Evolutionary conservation across 2,329 filamentous ascomycete species (phyloP).

Genomic region (Xylaria sp.): DNA sequence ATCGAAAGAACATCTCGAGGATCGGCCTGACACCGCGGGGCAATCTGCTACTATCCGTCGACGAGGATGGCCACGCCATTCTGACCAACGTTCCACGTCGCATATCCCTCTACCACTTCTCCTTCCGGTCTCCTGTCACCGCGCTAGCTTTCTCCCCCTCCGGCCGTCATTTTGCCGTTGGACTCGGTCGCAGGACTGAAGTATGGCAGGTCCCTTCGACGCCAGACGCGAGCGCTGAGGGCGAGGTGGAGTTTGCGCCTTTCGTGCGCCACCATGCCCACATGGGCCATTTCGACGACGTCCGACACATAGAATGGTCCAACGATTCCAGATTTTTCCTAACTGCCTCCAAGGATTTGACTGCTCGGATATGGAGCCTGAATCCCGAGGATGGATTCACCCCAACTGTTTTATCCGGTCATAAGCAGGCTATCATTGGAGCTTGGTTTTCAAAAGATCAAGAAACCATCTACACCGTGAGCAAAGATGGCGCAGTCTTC

Average conservation of each 20-base stretch:
- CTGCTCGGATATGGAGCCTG: slow-evolving; percentile 93
- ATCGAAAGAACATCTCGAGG: slow-evolving; percentile 91
- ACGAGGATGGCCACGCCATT: slow-evolving; percentile 94
- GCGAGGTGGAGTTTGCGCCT: slow-evolving; percentile 92
- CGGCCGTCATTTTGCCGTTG: slow-evolving; percentile 90
- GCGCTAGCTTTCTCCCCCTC: slow-evolving; percentile 91
- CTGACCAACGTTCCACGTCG: slow-evolving; percentile 89
- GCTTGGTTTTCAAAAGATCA: slow-evolving; percentile 98
- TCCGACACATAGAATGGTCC: slow-evolving; percentile 93
- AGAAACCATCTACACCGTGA: slow-evolving; percentile 95
- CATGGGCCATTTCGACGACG: slow-evolving; percentile 87
- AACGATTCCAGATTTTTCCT: slow-evolving; percentile 96
- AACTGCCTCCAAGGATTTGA: slow-evolving; percentile 90
- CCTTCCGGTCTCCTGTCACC: slow-evolving; percentile 86
- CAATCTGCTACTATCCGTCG: slow-evolving; percentile 91
- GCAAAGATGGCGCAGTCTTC: slow-evolving; percentile 97
- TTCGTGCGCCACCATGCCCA: slow-evolving; percentile 91
- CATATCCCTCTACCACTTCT: slow-evolving; percentile 92
- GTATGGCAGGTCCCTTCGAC: slow-evolving; percentile 96
- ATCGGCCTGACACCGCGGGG: slow-evolving; percentile 90
- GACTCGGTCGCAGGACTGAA: slow-evolving; percentile 86
- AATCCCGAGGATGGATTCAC: slow-evolving; percentile 87
- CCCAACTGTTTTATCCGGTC: slow-evolving; percentile 89
- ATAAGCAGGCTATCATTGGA: slow-evolving; percentile 89
- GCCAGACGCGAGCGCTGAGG: slow-evolving; percentile 80